Conservation (phyloP, 1,284 basidiomycete species). For the Phellopilus nigrolimitatus region DNA sequence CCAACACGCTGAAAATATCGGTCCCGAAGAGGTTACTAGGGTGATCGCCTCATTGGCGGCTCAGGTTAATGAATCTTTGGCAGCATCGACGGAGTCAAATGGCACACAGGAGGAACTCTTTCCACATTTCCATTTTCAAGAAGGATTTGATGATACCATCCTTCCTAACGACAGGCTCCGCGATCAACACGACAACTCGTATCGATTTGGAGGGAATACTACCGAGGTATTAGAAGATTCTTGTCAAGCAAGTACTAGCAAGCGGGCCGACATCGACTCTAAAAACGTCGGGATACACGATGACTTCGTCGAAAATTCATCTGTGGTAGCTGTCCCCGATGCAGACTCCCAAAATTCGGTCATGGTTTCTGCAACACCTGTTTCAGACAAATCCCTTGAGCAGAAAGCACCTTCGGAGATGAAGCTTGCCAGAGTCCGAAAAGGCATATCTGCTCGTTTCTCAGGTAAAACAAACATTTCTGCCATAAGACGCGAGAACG, state of each 20-base stretch:
- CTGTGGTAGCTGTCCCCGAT: no score
- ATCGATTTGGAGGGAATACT: no score
- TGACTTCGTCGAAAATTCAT: no score
- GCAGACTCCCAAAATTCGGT: no score
- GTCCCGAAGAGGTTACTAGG: not conserved
- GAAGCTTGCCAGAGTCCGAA: not conserved
- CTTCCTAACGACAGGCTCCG: no score
- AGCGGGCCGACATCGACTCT: no score
- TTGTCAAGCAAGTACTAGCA: no score
- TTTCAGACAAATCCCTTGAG: not conserved
- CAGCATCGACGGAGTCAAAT: not conserved
- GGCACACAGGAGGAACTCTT: not conserved
- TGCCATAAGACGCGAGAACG: conserved; percentile 70
- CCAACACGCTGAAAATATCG: no score
- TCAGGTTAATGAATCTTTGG: not conserved
- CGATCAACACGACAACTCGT: no score
- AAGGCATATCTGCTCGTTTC: conserved; percentile 21
- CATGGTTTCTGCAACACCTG: not conserved
- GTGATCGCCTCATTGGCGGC: not conserved
- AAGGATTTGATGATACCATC: no score
- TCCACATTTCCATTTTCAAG: conserved; percentile 3
- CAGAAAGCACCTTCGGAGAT: conserved; percentile 15
- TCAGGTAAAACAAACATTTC: conserved; percentile 58
- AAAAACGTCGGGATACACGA: no score
- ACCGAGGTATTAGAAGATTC: no score